A percentile compares a stretch with the other conserved stretches of the same genome.
phyloP scores from a whole-genome alignment of 176 grass and related monocot genomes.

The Melocanna baccifera region DNA sequence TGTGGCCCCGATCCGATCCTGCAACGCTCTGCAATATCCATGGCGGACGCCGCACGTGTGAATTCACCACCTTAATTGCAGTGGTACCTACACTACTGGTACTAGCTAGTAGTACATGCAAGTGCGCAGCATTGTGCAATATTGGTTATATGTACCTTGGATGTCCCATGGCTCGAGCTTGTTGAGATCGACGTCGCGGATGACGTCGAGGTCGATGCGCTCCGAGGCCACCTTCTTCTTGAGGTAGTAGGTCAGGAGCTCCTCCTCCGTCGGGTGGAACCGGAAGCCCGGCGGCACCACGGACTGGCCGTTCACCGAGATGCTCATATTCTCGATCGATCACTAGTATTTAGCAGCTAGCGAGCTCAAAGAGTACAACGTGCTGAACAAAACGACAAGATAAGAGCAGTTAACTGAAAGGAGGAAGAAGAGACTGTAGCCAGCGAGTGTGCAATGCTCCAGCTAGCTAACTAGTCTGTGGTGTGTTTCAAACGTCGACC shows the following conservation, averaged over 20 bases:
- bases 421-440: neutral
- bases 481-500: neutral
- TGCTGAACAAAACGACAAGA: neutral
- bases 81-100: neutral
- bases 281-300: slow-evolving; percentile 84
- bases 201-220: slow-evolving; percentile 85
- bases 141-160: slow-evolving; percentile 40
- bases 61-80: too few relatives aligned
- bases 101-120: neutral
- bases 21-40: slow-evolving; percentile 54
- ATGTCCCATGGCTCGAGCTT: slow-evolving; percentile 98
- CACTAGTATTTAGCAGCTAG: neutral
- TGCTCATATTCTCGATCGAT: slow-evolving; percentile 52
- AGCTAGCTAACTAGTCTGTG: neutral
- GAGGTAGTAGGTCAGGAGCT: slow-evolving; percentile 85
- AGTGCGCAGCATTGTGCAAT: neutral
- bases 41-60: neutral
- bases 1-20: slow-evolving; percentile 67
- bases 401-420: neutral
- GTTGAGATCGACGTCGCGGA: slow-evolving; percentile 85
- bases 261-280: slow-evolving; percentile 96
- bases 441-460: neutral
- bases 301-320: slow-evolving; percentile 83
- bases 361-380: neutral
- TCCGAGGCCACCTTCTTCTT: slow-evolving; percentile 78